Percentiles rank a stretch among this genome's conserved stretches.
These are phyloP conservation scores for Penicillium digitatum DNA, from an alignment of 2,329 filamentous ascomycete species.

Conservation along the genomic window DNA sequence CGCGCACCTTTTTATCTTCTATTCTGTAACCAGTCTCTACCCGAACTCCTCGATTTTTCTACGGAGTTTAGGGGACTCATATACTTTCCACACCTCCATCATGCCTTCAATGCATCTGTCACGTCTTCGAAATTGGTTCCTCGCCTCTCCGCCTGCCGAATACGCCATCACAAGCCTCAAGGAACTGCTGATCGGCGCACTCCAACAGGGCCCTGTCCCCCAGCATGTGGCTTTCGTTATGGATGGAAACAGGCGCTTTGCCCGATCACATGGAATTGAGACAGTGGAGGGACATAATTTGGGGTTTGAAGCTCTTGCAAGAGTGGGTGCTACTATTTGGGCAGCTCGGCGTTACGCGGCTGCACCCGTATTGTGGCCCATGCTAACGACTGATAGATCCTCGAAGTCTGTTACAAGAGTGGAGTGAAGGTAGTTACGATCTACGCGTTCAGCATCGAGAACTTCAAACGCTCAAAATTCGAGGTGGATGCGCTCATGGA, in stretches of 20 bases:
- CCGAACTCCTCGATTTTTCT: slow-evolving; percentile 1
- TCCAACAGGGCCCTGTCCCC: slow-evolving; percentile 87
- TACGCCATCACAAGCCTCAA: slow-evolving; percentile 76
- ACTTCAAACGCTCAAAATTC: slow-evolving; percentile 94
- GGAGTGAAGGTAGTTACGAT: slow-evolving; percentile 96
- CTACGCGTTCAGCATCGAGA: slow-evolving; percentile 98
- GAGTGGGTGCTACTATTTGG: slow-evolving; percentile 51
- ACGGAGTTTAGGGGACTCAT: background rate
- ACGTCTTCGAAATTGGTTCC: slow-evolving; percentile 67
- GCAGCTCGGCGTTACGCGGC: background rate
- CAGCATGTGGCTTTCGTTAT: slow-evolving; percentile 99
- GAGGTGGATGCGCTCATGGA: slow-evolving; percentile 97
- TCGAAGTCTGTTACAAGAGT: slow-evolving; percentile 97
- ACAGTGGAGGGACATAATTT: slow-evolving; percentile 93
- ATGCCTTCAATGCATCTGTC: slow-evolving; percentile 57
- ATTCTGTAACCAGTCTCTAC: background rate
- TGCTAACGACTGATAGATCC: slow-evolving; percentile 55
- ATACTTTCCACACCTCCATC: slow-evolving; percentile 8
- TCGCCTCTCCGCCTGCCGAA: slow-evolving; percentile 86
- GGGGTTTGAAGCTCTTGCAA: slow-evolving; percentile 89
- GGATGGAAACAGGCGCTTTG: slow-evolving; percentile 96
- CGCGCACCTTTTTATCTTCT: slow-evolving; percentile 1
- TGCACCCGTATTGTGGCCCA: background rate
- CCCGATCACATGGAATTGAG: slow-evolving; percentile 84
- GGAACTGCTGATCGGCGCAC: slow-evolving; percentile 79